These are phyloP conservation scores for Tilletiopsis washingtonensis DNA, from an alignment of 1,284 basidiomycete species.

Conservation along the genomic window DNA sequence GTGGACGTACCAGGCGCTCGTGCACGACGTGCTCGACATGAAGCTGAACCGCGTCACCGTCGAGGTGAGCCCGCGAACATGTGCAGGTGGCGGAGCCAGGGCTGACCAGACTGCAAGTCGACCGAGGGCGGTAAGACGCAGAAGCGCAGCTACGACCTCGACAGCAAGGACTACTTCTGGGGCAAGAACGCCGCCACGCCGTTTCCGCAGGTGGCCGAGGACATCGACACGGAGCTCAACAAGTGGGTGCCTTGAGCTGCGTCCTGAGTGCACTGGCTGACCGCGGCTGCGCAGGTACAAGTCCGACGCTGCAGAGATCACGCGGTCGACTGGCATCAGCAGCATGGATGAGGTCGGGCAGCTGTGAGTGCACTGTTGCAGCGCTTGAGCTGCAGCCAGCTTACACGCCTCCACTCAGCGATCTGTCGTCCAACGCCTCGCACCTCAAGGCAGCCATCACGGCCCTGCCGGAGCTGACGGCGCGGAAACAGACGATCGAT, in stretches of 20 bases:
- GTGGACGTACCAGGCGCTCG: conserved; percentile 98
- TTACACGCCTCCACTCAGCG: conserved; percentile 3
- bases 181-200: conserved; percentile 89
- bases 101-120: conserved; percentile 38
- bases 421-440: conserved; percentile 86
- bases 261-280: too few relatives aligned
- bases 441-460: conserved; percentile 97
- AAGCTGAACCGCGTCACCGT: conserved; percentile 92
- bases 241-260: too few relatives aligned
- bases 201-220: conserved; percentile 97
- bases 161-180: conserved; percentile 99
- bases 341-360: conserved; percentile 78
- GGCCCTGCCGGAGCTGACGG: conserved; percentile 92
- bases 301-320: conserved; percentile 92
- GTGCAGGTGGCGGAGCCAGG: not conserved
- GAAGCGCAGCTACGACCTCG: conserved; percentile 68
- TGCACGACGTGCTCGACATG: conserved; percentile 94
- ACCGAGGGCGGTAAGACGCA: conserved; percentile 52
- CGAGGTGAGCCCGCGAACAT: conserved; percentile 20
- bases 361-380: conserved; percentile 9
- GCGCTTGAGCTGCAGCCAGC: not conserved
- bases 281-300: too few relatives aligned
- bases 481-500: conserved; percentile 89
- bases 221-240: conserved; percentile 86
- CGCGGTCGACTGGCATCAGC: conserved; percentile 87